A percentile compares a stretch with the other conserved stretches of the same genome.
Conservation (phyloP, 78 protist genomes). For the Speleostelium caveatum region DNA sequence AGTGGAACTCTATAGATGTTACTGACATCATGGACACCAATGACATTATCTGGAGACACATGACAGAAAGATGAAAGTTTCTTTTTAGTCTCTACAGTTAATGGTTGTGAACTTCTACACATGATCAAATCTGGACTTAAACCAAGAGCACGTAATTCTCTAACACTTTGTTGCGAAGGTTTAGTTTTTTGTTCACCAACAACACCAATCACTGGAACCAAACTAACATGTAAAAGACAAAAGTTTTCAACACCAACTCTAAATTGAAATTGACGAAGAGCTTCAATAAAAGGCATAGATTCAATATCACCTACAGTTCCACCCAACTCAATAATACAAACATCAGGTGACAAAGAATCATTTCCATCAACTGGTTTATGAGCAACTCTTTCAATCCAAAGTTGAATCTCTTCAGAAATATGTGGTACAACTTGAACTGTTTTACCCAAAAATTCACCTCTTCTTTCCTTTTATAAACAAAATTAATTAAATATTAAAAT, state of each 20-base stretch:
- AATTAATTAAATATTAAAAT: background rate
- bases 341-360: slow-evolving; percentile 86
- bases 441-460: slow-evolving; percentile 98
- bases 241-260: slow-evolving; percentile 91
- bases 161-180: slow-evolving; percentile 96
- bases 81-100: slow-evolving; percentile 41
- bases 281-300: slow-evolving; percentile 98
- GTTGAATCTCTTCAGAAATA: slow-evolving; percentile 91
- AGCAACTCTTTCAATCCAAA: slow-evolving; percentile 96
- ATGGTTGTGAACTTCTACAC: slow-evolving; percentile 89
- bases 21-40: slow-evolving; percentile 92
- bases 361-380: slow-evolving; percentile 88
- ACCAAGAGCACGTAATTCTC: slow-evolving; percentile 94
- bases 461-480: slow-evolving; percentile 84
- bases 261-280: slow-evolving; percentile 96
- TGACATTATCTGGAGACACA: slow-evolving; percentile 86
- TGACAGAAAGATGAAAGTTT: slow-evolving; percentile 96
- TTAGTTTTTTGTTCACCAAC: slow-evolving; percentile 98
- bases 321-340: slow-evolving; percentile 96
- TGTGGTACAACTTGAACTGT: slow-evolving; percentile 99
- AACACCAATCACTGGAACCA: slow-evolving; percentile 90
- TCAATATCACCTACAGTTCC: slow-evolving; percentile 99
- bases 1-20: slow-evolving; percentile 95
- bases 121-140: slow-evolving; percentile 95
- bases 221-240: slow-evolving; percentile 83